A percentile compares a stretch with the other conserved stretches of the same genome.
These are phyloP conservation scores for Penicillium olsonii DNA, from an alignment of 2,329 filamentous ascomycete species.

Conservation along the genomic window DNA sequence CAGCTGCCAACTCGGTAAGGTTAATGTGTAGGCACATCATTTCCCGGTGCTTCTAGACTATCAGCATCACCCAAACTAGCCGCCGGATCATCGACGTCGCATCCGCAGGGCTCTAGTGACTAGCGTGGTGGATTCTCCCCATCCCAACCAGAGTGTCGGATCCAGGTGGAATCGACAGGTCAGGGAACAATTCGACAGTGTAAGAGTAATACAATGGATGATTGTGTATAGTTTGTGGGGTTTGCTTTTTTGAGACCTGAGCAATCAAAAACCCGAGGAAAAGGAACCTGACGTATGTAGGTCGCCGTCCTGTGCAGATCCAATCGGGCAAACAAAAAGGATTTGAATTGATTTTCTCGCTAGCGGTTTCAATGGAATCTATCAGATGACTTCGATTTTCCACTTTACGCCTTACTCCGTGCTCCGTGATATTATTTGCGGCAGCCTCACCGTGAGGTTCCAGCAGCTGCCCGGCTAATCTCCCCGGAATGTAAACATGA, in stretches of 20 bases:
- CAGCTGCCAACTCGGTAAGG: neutral
- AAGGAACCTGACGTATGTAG: constrained; percentile 13
- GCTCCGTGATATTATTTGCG: neutral
- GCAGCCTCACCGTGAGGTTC: neutral
- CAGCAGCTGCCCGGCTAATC: constrained; percentile 19
- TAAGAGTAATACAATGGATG: neutral
- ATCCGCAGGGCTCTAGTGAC: neutral
- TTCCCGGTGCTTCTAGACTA: neutral
- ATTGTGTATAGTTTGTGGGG: neutral
- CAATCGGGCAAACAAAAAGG: constrained; percentile 3
- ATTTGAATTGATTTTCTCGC: neutral
- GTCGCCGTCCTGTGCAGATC: constrained; percentile 5
- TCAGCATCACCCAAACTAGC: neutral
- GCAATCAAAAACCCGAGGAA: constrained; percentile 10
- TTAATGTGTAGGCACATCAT: neutral
- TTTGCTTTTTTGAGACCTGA: constrained; percentile 6
- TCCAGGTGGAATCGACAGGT: constrained; percentile 15
- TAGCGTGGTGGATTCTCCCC: constrained; percentile 7
- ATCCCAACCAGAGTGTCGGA: constrained; percentile 24
- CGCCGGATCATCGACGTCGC: neutral
- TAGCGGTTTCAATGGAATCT: constrained; percentile 1
- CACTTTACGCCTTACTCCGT: neutral
- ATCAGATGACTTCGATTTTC: constrained; percentile 7
- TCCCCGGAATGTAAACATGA: constrained; percentile 15
- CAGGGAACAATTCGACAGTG: no score